phyloP scores from a whole-genome alignment of 169 alveolate genomes.

The Plasmodium knowlesi region DNA sequence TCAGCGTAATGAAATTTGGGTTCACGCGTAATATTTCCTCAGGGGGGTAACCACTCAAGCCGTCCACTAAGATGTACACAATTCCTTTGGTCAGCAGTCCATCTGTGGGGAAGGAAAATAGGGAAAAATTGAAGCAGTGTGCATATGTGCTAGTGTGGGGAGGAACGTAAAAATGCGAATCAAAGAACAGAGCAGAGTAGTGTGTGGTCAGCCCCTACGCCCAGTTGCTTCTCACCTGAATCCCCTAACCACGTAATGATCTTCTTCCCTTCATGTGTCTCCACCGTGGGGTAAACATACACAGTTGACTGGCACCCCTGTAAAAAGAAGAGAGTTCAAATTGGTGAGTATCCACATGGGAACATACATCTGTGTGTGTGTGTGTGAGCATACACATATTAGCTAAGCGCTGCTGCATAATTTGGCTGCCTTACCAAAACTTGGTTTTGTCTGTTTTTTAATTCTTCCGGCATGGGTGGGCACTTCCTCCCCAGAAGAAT shows the following conservation, averaged over 20 bases:
- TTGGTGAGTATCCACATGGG: background rate
- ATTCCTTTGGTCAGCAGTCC: constrained; percentile 73
- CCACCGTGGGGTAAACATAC: constrained; percentile 57
- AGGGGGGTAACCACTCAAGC: constrained; percentile 74
- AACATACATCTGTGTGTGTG: background rate
- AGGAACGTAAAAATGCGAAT: background rate
- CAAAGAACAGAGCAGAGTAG: background rate
- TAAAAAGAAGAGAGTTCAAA: background rate
- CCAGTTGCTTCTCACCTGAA: constrained; percentile 43
- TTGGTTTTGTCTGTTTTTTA: constrained; percentile 62
- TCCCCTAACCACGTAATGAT: constrained; percentile 64
- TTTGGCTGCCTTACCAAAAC: constrained; percentile 35
- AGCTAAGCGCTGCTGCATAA: background rate
- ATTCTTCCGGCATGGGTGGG: constrained; percentile 64
- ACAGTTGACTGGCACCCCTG: constrained; percentile 75
- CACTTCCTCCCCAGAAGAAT: constrained; percentile 69
- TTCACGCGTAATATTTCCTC: constrained; percentile 58
- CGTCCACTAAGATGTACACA: constrained; percentile 68
- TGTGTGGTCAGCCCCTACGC: background rate
- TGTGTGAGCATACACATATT: background rate
- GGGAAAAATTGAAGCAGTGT: constrained; percentile 10
- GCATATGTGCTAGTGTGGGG: constrained; percentile 9
- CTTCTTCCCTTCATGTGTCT: constrained; percentile 18
- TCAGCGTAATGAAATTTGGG: constrained; percentile 58
- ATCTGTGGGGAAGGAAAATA: constrained; percentile 4